These are phyloP conservation scores for Diaporthe australafricana DNA, from an alignment of 2,329 filamentous ascomycete genomes.

Conservation along the genomic window DNA sequence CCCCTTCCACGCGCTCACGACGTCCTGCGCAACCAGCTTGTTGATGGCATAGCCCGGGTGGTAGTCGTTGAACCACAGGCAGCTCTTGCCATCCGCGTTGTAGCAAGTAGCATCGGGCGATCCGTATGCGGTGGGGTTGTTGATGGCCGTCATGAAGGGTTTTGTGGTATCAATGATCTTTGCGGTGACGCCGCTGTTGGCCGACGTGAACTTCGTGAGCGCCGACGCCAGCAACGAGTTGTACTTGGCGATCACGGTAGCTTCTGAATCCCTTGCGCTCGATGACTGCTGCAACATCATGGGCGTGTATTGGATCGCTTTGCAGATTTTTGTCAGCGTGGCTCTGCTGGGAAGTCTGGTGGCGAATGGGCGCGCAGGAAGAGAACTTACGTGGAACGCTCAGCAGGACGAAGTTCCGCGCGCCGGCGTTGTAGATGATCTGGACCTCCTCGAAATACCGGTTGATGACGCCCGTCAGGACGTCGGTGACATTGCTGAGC, in stretches of 20 bases:
- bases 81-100: conserved; percentile 54
- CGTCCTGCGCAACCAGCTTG: conserved; percentile 51
- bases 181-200: conserved; percentile 48
- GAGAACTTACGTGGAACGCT: conserved; percentile 62
- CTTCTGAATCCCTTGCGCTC: conserved; percentile 45
- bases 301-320: conserved; percentile 56
- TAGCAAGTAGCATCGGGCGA: conserved; percentile 55
- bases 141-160: conserved; percentile 56
- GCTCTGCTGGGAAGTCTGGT: not conserved
- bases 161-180: conserved; percentile 54
- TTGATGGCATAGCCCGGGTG: conserved; percentile 56
- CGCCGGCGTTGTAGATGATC: conserved; percentile 63
- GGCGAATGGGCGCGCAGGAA: accelerated
- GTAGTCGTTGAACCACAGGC: conserved; percentile 59
- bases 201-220: conserved; percentile 47
- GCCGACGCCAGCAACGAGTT: conserved; percentile 49
- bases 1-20: conserved; percentile 47
- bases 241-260: conserved; percentile 50
- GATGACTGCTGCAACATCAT: conserved; percentile 44
- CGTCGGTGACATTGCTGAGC: conserved; percentile 40
- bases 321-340: not conserved
- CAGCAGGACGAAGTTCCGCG: conserved; percentile 69
- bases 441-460: conserved; percentile 55
- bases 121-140: conserved; percentile 55
- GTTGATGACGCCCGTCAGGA: conserved; percentile 55